Conservation (phyloP, 139 green algal species). For the Chlamydomonas schloesseri region DNA sequence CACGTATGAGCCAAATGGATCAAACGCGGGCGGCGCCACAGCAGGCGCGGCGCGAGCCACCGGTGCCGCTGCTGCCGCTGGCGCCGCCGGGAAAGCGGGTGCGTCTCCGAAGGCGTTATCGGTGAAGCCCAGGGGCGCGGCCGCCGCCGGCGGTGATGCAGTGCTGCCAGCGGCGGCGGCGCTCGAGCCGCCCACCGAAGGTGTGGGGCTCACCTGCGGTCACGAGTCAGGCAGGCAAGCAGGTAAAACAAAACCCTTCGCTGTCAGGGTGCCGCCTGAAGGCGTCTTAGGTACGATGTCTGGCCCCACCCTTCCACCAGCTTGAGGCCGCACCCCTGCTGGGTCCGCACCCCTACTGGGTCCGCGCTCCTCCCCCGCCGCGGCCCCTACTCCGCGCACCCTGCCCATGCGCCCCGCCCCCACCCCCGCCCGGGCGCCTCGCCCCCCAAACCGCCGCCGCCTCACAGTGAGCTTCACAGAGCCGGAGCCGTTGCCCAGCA, state of each 20-base stretch:
- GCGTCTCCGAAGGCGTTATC: slow-evolving; percentile 12
- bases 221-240: neutral
- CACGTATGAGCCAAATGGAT: slow-evolving; percentile 25
- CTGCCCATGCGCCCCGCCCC: too few species aligned
- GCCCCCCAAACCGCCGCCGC: too few species aligned
- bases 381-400: too few species aligned
- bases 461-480: slow-evolving; percentile 21
- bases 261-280: too few species aligned
- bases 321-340: too few species aligned
- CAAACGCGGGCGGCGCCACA: neutral
- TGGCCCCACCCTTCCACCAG: too few species aligned
- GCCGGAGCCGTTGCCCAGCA: neutral
- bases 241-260: too few species aligned
- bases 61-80: neutral
- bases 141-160: neutral
- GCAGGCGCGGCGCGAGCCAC: neutral
- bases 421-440: too few species aligned
- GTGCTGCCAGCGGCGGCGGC: neutral
- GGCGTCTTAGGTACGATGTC: too few species aligned
- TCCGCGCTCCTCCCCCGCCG: too few species aligned
- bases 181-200: neutral
- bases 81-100: neutral
- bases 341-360: neutral
- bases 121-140: slow-evolving; percentile 13
- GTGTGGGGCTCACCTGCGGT: slow-evolving; percentile 14